Evolutionary conservation across 306 rosid genomes (phyloP).

Genomic region (Acacia melanoxylon): DNA sequence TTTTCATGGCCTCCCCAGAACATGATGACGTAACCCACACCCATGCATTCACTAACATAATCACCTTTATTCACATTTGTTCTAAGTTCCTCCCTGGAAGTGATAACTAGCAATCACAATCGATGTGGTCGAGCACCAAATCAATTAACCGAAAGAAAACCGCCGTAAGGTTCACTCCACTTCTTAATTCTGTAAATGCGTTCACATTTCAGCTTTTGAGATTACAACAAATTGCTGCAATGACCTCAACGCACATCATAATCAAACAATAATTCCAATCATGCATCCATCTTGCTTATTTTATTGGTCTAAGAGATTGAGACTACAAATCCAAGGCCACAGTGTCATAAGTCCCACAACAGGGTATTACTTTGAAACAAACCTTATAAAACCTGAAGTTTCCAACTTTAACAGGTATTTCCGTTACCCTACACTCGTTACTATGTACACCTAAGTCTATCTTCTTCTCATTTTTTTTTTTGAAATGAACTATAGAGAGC

Average conservation of each 20-base stretch:
- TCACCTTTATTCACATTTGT: too few relatives aligned
- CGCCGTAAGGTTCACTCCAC: neutral
- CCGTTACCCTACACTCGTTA: too few relatives aligned
- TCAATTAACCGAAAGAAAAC: neutral
- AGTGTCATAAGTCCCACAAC: neutral
- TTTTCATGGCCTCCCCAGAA: neutral
- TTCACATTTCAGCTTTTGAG: slow-evolving; percentile 14
- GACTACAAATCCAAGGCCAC: slow-evolving; percentile 19
- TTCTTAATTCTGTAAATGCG: neutral
- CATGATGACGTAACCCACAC: neutral
- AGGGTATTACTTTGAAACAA: too few relatives aligned
- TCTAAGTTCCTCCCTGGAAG: neutral
- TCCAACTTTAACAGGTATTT: too few relatives aligned
- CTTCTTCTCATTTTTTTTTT: neutral
- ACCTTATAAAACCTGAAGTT: too few relatives aligned
- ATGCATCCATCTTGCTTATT: neutral
- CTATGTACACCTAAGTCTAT: neutral
- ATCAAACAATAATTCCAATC: slow-evolving; percentile 12
- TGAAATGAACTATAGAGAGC: neutral
- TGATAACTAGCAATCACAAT: neutral
- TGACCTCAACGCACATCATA: neutral
- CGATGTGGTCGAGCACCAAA: neutral
- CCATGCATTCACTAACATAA: neutral
- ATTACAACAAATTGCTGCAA: neutral
- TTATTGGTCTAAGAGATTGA: neutral